These are phyloP conservation scores for Sclerotinia minor DNA, from an alignment of 2,329 filamentous ascomycete species.

Conservation along the genomic window DNA sequence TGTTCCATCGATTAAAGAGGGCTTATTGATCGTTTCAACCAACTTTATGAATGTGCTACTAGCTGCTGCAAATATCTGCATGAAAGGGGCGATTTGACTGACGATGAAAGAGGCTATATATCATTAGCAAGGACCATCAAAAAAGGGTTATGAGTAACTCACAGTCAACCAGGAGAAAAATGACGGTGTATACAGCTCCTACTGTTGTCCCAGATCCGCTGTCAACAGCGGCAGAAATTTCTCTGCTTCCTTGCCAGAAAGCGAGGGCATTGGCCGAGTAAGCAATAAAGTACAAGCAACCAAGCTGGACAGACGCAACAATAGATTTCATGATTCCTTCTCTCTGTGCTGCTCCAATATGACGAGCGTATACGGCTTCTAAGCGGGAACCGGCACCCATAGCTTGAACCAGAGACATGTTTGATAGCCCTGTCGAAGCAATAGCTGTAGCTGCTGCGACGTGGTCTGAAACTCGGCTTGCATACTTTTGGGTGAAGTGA, in stretches of 20 bases:
- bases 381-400: slow-evolving; percentile 7
- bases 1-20: slow-evolving; percentile 11
- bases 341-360: slow-evolving; percentile 39
- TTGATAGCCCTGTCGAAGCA: slow-evolving; percentile 10
- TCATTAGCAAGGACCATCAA: neutral
- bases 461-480: slow-evolving; percentile 6
- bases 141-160: slow-evolving; percentile 35
- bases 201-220: slow-evolving; percentile 10
- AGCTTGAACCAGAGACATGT: slow-evolving; percentile 14
- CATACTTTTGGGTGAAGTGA: slow-evolving; percentile 15
- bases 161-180: slow-evolving; percentile 54
- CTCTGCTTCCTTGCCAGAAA: slow-evolving; percentile 54
- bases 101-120: slow-evolving; percentile 11
- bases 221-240: slow-evolving; percentile 45
- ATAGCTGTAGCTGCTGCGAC: slow-evolving; percentile 13
- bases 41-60: slow-evolving; percentile 12
- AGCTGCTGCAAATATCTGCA: slow-evolving; percentile 18
- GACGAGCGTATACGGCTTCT: neutral
- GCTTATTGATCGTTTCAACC: neutral
- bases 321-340: slow-evolving; percentile 52
- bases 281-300: slow-evolving; percentile 43
- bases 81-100: slow-evolving; percentile 20
- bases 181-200: slow-evolving; percentile 47
- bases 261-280: slow-evolving; percentile 54
- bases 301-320: slow-evolving; percentile 50